A percentile compares a stretch with the other conserved stretches of the same genome.
These are phyloP conservation scores for Aspergillus sparsus DNA, from an alignment of 495 filamentous ascomycete species.

Conservation along the genomic window DNA sequence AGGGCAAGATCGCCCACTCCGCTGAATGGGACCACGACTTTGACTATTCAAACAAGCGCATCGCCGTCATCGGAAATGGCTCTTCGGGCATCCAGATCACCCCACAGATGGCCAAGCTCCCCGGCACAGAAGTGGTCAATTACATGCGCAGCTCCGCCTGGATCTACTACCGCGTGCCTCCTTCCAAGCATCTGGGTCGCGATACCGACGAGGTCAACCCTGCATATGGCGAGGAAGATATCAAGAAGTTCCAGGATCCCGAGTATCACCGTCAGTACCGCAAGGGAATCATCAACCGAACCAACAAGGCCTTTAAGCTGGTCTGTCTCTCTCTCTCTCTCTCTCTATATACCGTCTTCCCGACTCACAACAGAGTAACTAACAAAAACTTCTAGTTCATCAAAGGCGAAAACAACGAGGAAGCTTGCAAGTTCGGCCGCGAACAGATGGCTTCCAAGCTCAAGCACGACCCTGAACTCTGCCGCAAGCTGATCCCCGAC, in stretches of 20 bases:
- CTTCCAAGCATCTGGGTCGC: slow-evolving; percentile 31
- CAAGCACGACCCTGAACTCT: slow-evolving; percentile 35
- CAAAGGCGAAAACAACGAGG: slow-evolving; percentile 28
- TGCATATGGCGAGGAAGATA: slow-evolving; percentile 22
- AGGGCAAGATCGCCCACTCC: slow-evolving; percentile 52
- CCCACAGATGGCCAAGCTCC: slow-evolving; percentile 46
- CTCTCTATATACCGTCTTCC: background rate
- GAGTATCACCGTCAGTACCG: slow-evolving; percentile 29
- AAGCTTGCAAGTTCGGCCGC: slow-evolving; percentile 20
- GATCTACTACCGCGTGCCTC: slow-evolving; percentile 30
- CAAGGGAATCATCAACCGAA: slow-evolving; percentile 35
- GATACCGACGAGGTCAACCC: slow-evolving; percentile 17
- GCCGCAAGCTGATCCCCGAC: slow-evolving; percentile 45
- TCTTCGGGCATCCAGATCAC: slow-evolving; percentile 55
- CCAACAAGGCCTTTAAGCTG: slow-evolving; percentile 34
- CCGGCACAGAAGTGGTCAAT: slow-evolving; percentile 27
- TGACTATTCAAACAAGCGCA: slow-evolving; percentile 47
- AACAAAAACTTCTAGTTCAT: slow-evolving; percentile 23
- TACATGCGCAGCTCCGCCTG: slow-evolving; percentile 34
- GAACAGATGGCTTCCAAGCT: slow-evolving; percentile 41
- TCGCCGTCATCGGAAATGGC: slow-evolving; percentile 55
- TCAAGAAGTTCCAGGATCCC: slow-evolving; percentile 21
- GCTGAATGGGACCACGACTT: slow-evolving; percentile 49
- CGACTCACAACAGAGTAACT: background rate
- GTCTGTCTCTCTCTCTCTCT: slow-evolving; percentile 18